Percentiles rank a stretch among this genome's conserved stretches.
These are phyloP conservation scores for Aspergillus hortae DNA, from an alignment of 2,329 filamentous ascomycete species.

Conservation along the genomic window DNA sequence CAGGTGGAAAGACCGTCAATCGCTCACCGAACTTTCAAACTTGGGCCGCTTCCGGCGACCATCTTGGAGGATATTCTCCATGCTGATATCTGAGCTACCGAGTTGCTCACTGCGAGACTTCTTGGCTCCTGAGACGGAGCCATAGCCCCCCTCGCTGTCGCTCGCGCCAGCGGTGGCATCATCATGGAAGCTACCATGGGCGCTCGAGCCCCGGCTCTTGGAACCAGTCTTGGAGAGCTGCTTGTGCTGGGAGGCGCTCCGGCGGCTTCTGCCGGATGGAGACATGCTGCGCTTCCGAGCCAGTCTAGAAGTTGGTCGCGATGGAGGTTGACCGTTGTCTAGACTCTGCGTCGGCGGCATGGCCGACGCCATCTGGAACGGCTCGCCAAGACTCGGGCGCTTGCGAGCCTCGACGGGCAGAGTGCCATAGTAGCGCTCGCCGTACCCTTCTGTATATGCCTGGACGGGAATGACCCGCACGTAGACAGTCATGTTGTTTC, in stretches of 20 bases:
- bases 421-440: slow-evolving; percentile 44
- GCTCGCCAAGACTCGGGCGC: slow-evolving; percentile 60
- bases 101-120: slow-evolving; percentile 78
- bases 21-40: slow-evolving; percentile 90
- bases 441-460: slow-evolving; percentile 47
- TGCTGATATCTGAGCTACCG: slow-evolving; percentile 92
- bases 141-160: slow-evolving; percentile 78
- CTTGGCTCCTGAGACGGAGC: slow-evolving; percentile 67
- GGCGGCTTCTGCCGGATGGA: slow-evolving; percentile 65
- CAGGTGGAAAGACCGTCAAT: neutral
- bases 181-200: slow-evolving; percentile 59
- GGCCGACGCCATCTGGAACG: slow-evolving; percentile 61
- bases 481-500: slow-evolving; percentile 87
- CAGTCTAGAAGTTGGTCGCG: slow-evolving; percentile 66
- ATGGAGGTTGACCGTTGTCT: slow-evolving; percentile 59
- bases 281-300: slow-evolving; percentile 77
- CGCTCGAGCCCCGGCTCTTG: slow-evolving; percentile 65
- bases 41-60: slow-evolving; percentile 92
- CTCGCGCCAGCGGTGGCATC: slow-evolving; percentile 75
- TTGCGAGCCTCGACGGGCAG: slow-evolving; percentile 51
- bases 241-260: slow-evolving; percentile 76
- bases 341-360: slow-evolving; percentile 46
- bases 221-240: slow-evolving; percentile 62
- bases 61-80: slow-evolving; percentile 97
- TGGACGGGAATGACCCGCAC: slow-evolving; percentile 72